phyloP scores from a whole-genome alignment of 2,329 filamentous ascomycete species.

The Davidsoniella neocaledoniae region DNA sequence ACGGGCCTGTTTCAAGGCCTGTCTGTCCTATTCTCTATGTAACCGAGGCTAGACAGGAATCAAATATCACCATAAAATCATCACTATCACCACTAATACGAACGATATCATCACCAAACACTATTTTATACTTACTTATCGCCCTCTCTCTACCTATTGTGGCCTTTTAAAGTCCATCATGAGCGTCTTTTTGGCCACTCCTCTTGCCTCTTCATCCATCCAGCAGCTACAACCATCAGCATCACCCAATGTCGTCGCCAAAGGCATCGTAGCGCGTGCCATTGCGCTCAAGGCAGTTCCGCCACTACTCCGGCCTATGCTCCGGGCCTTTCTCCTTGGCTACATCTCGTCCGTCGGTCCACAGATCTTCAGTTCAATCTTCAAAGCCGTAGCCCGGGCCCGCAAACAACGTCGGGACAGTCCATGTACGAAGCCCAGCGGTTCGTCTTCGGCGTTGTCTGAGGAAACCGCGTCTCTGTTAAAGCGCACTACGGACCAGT shows the following conservation, averaged over 20 bases:
- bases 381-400: conserved; percentile 26
- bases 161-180: neutral
- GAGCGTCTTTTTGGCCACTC: neutral
- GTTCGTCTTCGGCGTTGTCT: too few species aligned
- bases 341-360: conserved; percentile 43
- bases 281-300: conserved; percentile 24
- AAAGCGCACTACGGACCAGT: too few species aligned
- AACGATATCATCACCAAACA: too few species aligned
- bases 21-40: too few species aligned
- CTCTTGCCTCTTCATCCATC: conserved; percentile 2
- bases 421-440: too few species aligned
- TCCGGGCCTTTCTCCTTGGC: conserved; percentile 43
- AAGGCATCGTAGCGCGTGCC: conserved; percentile 3
- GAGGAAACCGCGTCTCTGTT: too few species aligned
- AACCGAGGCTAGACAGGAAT: too few species aligned
- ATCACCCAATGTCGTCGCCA: conserved; percentile 2
- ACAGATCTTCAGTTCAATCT: conserved; percentile 35
- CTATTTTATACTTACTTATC: neutral
- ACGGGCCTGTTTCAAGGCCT: too few species aligned
- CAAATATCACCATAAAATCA: too few species aligned
- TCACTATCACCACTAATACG: too few species aligned
- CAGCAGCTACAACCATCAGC: neutral
- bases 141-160: neutral
- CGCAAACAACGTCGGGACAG: conserved; percentile 13
- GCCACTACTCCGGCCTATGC: conserved; percentile 33